Base-by-base conservation (phyloP, 23 red algal genomes). In the Chondrus crispus region DNA sequence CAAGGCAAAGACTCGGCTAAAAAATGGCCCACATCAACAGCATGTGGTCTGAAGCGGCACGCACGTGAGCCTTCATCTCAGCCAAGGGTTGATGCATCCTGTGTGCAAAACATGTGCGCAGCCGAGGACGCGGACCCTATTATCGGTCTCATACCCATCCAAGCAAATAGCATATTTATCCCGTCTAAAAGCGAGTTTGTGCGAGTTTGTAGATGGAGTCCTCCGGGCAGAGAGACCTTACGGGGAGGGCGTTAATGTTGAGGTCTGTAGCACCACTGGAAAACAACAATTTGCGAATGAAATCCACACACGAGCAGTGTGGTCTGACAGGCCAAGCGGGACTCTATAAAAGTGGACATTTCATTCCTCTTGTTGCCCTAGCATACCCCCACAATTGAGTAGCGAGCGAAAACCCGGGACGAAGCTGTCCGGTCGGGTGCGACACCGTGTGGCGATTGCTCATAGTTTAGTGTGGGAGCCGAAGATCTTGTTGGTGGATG, bases 51-150 rank as follows among this genome's bases (percentile, higher is more conserved):
- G 87, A 70, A 89, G 93, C 0, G 90, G 82, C 40, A 89, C 89
- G 36, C 95, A 96, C 4, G 85, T 84, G 9, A 85, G 75, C 48
- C 85, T 49, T 50, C 83, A 45, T 26, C 87, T 54, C 36, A 96
- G 71, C 95, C 95, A 98, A 19, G 95, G 89, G 62, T 98, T 84
- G 85, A 98, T 94, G 64, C 95, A 98, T 1, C 70, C 41, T 22
- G 85, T 55, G 80, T 98, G 95, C 53, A 98, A 98, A 5, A 98
- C 85, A 84, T 98, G 95, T n/a, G 83, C 33, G 74, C 95, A 98
- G 41, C 81, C 86, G 12, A 98, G 73, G 46, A 91, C 76, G 40
- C 95, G 91, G 46, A 98, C 95, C 13, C 81, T 11, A 63, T 93
- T 82, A 33, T 89, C 73, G 24, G 88, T 53, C 3, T 87, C 66